Evolutionary conservation across 805 yeast genomes (phyloP).

Genomic region (Isabelozyma gotoi): DNA sequence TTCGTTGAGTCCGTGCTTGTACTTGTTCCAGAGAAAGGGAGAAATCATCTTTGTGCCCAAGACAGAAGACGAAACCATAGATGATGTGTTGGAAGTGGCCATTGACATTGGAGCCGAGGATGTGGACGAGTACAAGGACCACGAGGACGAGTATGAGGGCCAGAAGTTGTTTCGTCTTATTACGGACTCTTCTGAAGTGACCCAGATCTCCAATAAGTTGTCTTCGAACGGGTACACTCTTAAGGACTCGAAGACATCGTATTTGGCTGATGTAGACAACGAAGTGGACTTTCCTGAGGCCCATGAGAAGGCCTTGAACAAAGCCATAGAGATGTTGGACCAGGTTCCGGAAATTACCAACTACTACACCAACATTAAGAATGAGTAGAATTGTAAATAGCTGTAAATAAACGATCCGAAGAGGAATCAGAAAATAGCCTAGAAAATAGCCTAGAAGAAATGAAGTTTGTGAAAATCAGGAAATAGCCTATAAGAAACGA

Average conservation of each 20-base stretch:
- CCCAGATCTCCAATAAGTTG: constrained; percentile 57
- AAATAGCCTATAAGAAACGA: too few relatives aligned
- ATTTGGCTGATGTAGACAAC: constrained; percentile 61
- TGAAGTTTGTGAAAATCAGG: too few relatives aligned
- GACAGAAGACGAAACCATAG: constrained; percentile 43
- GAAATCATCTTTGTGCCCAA: constrained; percentile 54
- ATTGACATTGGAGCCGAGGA: constrained; percentile 82
- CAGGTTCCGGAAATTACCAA: constrained; percentile 84
- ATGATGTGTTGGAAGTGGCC: constrained; percentile 70
- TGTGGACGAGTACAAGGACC: constrained; percentile 52
- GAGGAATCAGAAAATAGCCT: too few relatives aligned
- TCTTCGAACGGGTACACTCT: constrained; percentile 55
- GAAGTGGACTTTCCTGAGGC: constrained; percentile 56
- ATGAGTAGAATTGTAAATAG: constrained; percentile 8
- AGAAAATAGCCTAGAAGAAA: too few relatives aligned
- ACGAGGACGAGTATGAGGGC: constrained; percentile 40
- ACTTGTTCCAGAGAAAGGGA: constrained; percentile 78
- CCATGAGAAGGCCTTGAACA: constrained; percentile 49
- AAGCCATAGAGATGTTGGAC: constrained; percentile 61
- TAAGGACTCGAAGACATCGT: constrained; percentile 70
- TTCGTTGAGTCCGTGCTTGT: constrained; percentile 72
- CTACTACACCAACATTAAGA: constrained; percentile 67
- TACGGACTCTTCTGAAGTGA: constrained; percentile 65
- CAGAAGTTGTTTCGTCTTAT: constrained; percentile 42
- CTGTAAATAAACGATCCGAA: not conserved